Conservation (phyloP, 352 stramenopile genomes). For the Blastocystis hominis region DNA sequence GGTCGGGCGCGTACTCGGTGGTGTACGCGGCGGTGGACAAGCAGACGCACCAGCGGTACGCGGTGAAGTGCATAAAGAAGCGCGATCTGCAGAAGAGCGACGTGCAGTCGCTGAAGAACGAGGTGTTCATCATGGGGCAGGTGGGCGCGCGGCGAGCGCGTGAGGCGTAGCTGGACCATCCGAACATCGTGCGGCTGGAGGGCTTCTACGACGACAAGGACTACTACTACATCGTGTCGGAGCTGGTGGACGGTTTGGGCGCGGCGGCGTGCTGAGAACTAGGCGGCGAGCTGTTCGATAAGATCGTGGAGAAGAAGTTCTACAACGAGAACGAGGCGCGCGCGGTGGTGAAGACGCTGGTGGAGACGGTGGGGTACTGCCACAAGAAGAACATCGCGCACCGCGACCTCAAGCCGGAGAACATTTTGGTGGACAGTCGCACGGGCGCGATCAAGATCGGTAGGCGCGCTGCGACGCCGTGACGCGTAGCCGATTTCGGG, state of each 20-base stretch:
- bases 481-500: conserved; percentile 72
- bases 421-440: conserved; percentile 73
- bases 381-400: conserved; percentile 82
- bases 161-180: conserved; percentile 73
- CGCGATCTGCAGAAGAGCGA: conserved; percentile 73
- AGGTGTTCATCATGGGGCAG: conserved; percentile 68
- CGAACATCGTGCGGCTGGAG: conserved; percentile 81
- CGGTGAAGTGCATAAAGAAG: conserved; percentile 82
- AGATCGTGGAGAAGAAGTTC: conserved; percentile 79
- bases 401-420: conserved; percentile 77
- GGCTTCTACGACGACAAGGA: conserved; percentile 83
- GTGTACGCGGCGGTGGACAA: conserved; percentile 75
- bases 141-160: background rate
- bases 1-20: conserved; percentile 77
- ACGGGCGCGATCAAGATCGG: conserved; percentile 54
- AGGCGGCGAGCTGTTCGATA: conserved; percentile 86
- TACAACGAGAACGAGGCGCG: conserved; percentile 88
- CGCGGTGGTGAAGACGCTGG: conserved; percentile 76
- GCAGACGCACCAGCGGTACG: conserved; percentile 72
- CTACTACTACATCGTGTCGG: conserved; percentile 92
- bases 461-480: background rate
- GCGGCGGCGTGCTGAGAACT: background rate
- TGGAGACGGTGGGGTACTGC: conserved; percentile 79
- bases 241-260: conserved; percentile 82
- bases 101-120: conserved; percentile 72